Conservation (phyloP, 2,329 filamentous ascomycete genomes). For the Fusarium illudens region DNA sequence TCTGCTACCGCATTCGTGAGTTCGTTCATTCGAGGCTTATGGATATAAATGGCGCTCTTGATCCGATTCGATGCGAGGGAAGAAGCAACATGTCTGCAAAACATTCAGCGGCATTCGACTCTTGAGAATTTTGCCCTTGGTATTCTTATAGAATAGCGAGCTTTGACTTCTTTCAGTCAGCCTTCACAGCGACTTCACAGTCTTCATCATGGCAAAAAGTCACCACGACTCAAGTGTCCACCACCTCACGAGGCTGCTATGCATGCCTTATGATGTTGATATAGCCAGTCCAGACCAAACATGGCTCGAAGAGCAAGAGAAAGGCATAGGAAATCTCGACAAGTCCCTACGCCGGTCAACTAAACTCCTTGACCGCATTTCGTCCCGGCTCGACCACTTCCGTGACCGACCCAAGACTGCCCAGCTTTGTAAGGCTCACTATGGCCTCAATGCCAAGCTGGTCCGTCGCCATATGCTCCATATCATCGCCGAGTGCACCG, state of each 20-base stretch:
- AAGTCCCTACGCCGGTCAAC: constrained; percentile 41
- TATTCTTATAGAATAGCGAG: constrained; percentile 7
- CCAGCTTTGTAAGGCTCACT: constrained; percentile 53
- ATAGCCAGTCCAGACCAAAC: constrained; percentile 42
- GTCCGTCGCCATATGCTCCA: constrained; percentile 56
- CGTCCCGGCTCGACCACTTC: constrained; percentile 41
- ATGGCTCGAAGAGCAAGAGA: constrained; percentile 51
- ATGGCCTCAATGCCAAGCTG: constrained; percentile 52
- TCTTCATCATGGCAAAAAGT: constrained; percentile 14
- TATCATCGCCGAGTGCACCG: constrained; percentile 53
- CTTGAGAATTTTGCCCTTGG: not conserved
- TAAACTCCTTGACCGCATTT: constrained; percentile 45
- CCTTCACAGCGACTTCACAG: not conserved
- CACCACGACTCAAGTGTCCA: constrained; percentile 27
- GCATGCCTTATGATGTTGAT: constrained; percentile 42
- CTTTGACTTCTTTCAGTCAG: not conserved
- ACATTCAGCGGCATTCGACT: not conserved
- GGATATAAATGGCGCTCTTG: constrained; percentile 14
- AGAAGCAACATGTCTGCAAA: not conserved
- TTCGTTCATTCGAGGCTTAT: not conserved
- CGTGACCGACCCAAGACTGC: constrained; percentile 42
- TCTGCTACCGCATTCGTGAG: not conserved
- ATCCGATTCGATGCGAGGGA: not conserved
- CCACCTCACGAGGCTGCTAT: constrained; percentile 49
- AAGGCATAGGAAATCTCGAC: constrained; percentile 33